Percentiles rank a stretch among this genome's conserved stretches.
Conservation (phyloP, 1,284 basidiomycete genomes). For the Fomitopsis schrenkii region DNA sequence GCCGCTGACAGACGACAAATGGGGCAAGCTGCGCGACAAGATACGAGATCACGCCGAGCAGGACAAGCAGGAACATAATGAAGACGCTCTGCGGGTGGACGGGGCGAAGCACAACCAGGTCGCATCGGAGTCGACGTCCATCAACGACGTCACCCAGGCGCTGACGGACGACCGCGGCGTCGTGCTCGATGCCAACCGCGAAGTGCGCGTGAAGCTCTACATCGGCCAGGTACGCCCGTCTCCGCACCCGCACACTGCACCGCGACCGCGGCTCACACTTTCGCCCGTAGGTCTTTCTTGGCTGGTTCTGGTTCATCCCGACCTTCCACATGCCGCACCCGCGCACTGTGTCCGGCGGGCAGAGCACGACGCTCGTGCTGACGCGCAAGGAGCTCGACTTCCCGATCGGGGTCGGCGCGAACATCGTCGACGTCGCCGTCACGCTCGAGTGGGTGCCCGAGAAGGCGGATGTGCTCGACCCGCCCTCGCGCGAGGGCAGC, state of each 20-base stretch:
- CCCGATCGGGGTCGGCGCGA: slow-evolving; percentile 63
- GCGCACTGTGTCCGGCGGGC: slow-evolving; percentile 16
- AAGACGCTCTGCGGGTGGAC: not conserved
- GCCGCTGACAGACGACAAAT: slow-evolving; percentile 40
- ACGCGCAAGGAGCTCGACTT: slow-evolving; percentile 70
- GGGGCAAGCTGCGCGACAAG: slow-evolving; percentile 38
- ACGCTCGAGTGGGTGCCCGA: slow-evolving; percentile 29
- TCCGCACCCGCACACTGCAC: too few species aligned
- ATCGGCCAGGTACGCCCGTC: slow-evolving; percentile 53
- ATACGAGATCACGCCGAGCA: slow-evolving; percentile 22
- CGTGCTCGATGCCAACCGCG: slow-evolving; percentile 63
- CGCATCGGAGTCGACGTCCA: slow-evolving; percentile 39
- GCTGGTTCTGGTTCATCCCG: slow-evolving; percentile 84
- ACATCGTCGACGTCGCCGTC: slow-evolving; percentile 62
- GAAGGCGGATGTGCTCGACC: slow-evolving; percentile 16
- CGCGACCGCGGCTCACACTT: too few species aligned
- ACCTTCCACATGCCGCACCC: slow-evolving; percentile 68
- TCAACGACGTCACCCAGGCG: slow-evolving; percentile 34
- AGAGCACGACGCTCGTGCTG: slow-evolving; percentile 34
- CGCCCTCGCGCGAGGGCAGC: slow-evolving; percentile 18
- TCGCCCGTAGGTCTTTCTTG: slow-evolving; percentile 56
- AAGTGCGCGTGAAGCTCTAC: slow-evolving; percentile 76
- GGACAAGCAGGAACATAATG: slow-evolving; percentile 8
- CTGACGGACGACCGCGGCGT: slow-evolving; percentile 39
- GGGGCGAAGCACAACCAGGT: slow-evolving; percentile 9